phyloP scores from a whole-genome alignment of 2,329 filamentous ascomycete genomes.

The Colletotrichum sp. region DNA sequence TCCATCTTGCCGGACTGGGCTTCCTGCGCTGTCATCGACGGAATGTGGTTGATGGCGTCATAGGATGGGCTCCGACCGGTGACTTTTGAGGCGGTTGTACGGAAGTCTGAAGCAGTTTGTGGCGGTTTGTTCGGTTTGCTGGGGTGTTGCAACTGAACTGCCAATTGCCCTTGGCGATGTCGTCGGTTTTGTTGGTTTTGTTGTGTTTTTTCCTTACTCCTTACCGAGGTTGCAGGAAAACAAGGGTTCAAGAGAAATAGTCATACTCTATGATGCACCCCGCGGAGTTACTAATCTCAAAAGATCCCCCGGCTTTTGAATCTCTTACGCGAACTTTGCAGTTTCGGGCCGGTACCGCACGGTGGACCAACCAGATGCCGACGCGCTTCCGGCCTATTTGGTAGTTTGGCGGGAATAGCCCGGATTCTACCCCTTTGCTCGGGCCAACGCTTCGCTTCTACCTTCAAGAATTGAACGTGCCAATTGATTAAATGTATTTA shows the following conservation, averaged over 20 bases:
- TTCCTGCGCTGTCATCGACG: background rate
- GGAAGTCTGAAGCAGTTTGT: background rate
- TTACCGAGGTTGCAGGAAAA: background rate
- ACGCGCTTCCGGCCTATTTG: background rate
- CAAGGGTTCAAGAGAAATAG: background rate
- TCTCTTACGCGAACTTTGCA: background rate
- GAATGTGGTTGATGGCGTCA: background rate
- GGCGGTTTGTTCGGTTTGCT: background rate
- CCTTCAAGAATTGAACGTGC: background rate
- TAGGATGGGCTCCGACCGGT: background rate
- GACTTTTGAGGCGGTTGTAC: background rate
- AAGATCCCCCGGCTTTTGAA: background rate
- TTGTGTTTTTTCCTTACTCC: background rate
- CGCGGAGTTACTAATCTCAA: background rate
- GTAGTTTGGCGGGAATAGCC: background rate
- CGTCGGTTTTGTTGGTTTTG: background rate
- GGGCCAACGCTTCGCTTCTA: background rate
- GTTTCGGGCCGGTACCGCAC: conserved; percentile 8
- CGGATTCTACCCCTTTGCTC: background rate
- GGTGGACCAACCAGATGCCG: conserved; percentile 11
- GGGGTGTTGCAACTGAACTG: background rate
- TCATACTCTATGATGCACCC: background rate
- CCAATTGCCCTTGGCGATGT: background rate
- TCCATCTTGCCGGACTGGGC: background rate
- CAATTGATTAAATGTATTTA: background rate